Evolutionary conservation across 305 asterid species (phyloP).

Genomic region (Solanum aculeatissimum): DNA sequence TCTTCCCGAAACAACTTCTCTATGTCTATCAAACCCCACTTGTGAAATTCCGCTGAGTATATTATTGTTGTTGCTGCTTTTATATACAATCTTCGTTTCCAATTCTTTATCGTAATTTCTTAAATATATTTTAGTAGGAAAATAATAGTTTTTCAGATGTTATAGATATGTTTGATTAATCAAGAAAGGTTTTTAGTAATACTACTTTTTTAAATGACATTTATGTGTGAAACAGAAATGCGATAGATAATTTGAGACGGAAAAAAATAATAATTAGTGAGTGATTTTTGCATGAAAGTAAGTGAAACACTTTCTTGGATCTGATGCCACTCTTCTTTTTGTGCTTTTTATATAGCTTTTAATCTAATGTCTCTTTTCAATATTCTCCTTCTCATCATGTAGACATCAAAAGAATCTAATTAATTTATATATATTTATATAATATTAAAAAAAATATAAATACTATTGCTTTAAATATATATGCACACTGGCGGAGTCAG

Average conservation of each 20-base stretch:
- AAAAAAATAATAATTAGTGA: not conserved
- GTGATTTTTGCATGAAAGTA: not conserved
- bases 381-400: constrained; percentile 6
- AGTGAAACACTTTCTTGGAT: constrained; percentile 20
- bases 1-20: too few species aligned
- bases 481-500: too few species aligned
- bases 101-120: not conserved
- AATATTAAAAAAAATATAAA: not conserved
- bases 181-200: not conserved
- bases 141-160: not conserved
- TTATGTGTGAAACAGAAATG: accelerated
- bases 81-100: not conserved
- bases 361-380: not conserved
- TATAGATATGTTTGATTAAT: not conserved
- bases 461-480: too few species aligned
- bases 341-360: not conserved
- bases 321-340: constrained; percentile 8
- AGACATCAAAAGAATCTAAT: not conserved
- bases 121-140: not conserved
- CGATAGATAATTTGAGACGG: not conserved
- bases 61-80: not conserved
- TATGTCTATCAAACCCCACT: too few species aligned
- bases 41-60: too few species aligned
- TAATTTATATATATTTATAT: not conserved
- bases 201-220: not conserved